Conservation (phyloP, 2,329 filamentous ascomycete species). For the Sarocladium brachiariae region DNA sequence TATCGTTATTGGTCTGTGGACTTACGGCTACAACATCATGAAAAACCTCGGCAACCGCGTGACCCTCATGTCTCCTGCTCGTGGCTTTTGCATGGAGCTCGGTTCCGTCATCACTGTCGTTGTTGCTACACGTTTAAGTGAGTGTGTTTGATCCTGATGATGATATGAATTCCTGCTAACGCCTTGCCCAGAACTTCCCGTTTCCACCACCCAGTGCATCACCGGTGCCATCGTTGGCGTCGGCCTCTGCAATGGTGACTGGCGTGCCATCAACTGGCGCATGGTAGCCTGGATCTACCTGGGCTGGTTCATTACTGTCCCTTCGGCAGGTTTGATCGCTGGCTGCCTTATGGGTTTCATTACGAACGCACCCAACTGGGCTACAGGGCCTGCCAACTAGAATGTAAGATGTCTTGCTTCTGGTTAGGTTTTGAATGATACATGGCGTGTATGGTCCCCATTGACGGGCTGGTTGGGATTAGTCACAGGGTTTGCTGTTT, state of each 20-base stretch:
- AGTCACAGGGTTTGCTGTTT: too few relatives aligned
- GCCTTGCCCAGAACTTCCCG: constrained; percentile 40
- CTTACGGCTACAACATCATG: constrained; percentile 60
- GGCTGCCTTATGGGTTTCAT: constrained; percentile 57
- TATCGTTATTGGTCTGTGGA: constrained; percentile 51
- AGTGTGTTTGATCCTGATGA: too few relatives aligned
- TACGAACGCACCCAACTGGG: constrained; percentile 51
- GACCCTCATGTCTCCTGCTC: constrained; percentile 54
- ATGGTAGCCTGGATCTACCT: constrained; percentile 54
- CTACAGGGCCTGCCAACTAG: constrained; percentile 9
- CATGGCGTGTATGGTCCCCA: constrained; percentile 1
- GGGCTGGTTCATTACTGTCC: constrained; percentile 56
- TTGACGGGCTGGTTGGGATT: neutral
- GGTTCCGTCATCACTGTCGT: constrained; percentile 53
- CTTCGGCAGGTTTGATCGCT: constrained; percentile 47
- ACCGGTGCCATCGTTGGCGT: constrained; percentile 57
- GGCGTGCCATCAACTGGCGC: constrained; percentile 55
- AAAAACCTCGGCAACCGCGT: constrained; percentile 54
- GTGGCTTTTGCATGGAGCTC: constrained; percentile 55
- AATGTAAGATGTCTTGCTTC: neutral
- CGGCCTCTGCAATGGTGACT: constrained; percentile 52
- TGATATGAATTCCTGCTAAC: too few relatives aligned
- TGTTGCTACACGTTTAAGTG: constrained; percentile 49
- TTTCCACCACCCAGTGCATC: constrained; percentile 61
- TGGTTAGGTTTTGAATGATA: neutral